Percentiles rank a stretch among this genome's conserved stretches.
Evolutionary conservation across 2,329 filamentous ascomycete species (phyloP).

Genomic region (Emergomyces pasteurianus): DNA sequence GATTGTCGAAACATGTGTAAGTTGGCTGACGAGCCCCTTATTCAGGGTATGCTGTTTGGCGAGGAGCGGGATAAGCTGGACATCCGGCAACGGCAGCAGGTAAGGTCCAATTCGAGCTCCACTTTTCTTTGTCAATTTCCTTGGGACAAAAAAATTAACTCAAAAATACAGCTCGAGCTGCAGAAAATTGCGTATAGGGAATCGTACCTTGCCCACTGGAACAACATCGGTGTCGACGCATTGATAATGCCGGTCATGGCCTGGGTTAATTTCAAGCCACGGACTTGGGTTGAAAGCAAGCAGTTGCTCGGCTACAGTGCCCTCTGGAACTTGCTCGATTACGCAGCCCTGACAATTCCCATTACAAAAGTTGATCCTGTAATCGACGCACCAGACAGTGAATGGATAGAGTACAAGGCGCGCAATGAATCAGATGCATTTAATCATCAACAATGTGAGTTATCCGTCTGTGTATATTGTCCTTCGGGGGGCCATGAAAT

Average conservation of each 20-base stretch:
- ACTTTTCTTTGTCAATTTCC: background rate
- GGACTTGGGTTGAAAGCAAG: slow-evolving; percentile 23
- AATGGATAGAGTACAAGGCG: slow-evolving; percentile 23
- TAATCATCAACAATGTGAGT: slow-evolving; percentile 23
- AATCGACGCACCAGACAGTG: slow-evolving; percentile 12
- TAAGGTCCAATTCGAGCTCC: slow-evolving; percentile 6
- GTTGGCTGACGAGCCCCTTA: slow-evolving; percentile 21
- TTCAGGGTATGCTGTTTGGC: slow-evolving; percentile 26
- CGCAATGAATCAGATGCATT: slow-evolving; percentile 21
- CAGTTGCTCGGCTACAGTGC: slow-evolving; percentile 45
- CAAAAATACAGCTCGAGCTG: slow-evolving; percentile 13
- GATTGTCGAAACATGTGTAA: slow-evolving; percentile 18
- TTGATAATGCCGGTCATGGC: slow-evolving; percentile 23
- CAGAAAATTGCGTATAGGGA: slow-evolving; percentile 20
- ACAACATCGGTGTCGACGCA: slow-evolving; percentile 20
- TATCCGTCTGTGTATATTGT: background rate
- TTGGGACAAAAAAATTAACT: background rate
- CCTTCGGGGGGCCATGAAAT: background rate
- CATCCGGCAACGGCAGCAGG: slow-evolving; percentile 18
- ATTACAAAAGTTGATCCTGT: slow-evolving; percentile 19
- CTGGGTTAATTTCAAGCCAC: slow-evolving; percentile 22
- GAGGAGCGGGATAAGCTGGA: slow-evolving; percentile 17
- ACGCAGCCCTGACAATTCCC: slow-evolving; percentile 45
- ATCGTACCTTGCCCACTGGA: slow-evolving; percentile 20
- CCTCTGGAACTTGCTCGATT: slow-evolving; percentile 51